Base-by-base conservation (phyloP, 2,329 filamentous ascomycete genomes). In the Metarhizium humberi region DNA sequence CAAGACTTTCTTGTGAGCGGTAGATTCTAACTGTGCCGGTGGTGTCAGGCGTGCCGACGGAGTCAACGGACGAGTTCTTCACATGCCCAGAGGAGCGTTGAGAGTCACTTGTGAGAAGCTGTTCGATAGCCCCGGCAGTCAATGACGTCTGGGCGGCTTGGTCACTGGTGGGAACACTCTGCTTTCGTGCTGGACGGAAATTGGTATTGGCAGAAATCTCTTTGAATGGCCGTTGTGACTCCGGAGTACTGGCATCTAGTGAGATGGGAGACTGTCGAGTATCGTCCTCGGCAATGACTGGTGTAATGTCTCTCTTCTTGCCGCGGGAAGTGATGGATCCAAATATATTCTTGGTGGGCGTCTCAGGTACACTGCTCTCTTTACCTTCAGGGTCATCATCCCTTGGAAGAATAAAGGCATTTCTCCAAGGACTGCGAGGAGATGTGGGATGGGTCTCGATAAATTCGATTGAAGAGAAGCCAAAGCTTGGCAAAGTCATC, bases 61-160 rank as follows among this genome's bases (percentile, higher is more conserved):
- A 69, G 47, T 60, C 62, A 43, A 70, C 53, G 3, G 75, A 76
- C 16, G 67, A 57, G n/a, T 65, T 69, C 64, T 71, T 71, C 49
- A 66, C 65, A 14, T 71, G 67, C 13, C 61, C 63, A n/a, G 60
- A 58, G 8, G 51, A 55, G 32, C 57, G 54, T 11, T 56, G 62
- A 30, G 59, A 50, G 45, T 61, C 60, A 20, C 78, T 76, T 60
- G 80, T 79, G 55, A 95, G 72, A 64, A 96, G 78, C 55, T 83
- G 80, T 61, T 96, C 91, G 59, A 96, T 90, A 55, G 87, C 85
- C 51, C 87, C 82, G 0, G 88, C 82, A n/a, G 90, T 95, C 34
- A 96, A 76, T 43, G 86, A 78, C 29, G 92, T 96, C 71, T 96
- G 92, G 14, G 88, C 87, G 53, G 85, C 82, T 61, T 87, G 86